These are phyloP conservation scores for Amanita phalloides DNA, from an alignment of 768 basidiomycete genomes.

Conservation along the genomic window DNA sequence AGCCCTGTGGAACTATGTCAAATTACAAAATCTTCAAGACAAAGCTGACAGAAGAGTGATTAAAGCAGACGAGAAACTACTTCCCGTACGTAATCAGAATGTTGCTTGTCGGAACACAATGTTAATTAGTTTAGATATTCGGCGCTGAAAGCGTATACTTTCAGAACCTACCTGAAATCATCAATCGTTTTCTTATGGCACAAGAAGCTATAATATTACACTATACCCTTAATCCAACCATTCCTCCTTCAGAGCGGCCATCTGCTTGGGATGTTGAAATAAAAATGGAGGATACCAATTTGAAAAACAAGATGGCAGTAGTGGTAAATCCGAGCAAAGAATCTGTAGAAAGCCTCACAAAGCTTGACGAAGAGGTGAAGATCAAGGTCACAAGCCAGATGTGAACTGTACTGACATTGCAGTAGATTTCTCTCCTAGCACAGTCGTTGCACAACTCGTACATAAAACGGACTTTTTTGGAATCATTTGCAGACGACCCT, in stretches of 20 bases:
- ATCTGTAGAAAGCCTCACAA: conserved; percentile 50
- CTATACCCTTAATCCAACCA: conserved; percentile 58
- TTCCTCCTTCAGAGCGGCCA: conserved; percentile 56
- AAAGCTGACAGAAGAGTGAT: conserved; percentile 68
- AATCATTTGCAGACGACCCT: conserved; percentile 72
- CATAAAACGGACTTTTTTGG: conserved; percentile 78
- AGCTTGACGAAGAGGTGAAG: conserved; percentile 83
- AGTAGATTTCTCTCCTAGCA: conserved; percentile 69
- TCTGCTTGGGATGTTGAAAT: conserved; percentile 83
- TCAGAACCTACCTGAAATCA: conserved; percentile 73
- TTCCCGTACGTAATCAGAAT: conserved; percentile 33
- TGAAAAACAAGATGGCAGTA: conserved; percentile 71
- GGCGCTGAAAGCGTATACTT: conserved; percentile 62
- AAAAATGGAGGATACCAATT: conserved; percentile 69
- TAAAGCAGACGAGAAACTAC: conserved; percentile 55
- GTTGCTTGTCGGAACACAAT: not conserved
- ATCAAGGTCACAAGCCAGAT: not conserved
- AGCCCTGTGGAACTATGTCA: conserved; percentile 89
- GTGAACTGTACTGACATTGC: not conserved
- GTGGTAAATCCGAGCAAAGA: conserved; percentile 62
- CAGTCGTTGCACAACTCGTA: conserved; percentile 84
- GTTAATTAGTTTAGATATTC: conserved; percentile 42
- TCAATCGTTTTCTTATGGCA: conserved; percentile 67
- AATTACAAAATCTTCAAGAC: conserved; percentile 72
- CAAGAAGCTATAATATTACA: conserved; percentile 76